Evolutionary conservation across 1,284 basidiomycete species (phyloP).

Genomic region (Anthracocystis panici-leucophaei): DNA sequence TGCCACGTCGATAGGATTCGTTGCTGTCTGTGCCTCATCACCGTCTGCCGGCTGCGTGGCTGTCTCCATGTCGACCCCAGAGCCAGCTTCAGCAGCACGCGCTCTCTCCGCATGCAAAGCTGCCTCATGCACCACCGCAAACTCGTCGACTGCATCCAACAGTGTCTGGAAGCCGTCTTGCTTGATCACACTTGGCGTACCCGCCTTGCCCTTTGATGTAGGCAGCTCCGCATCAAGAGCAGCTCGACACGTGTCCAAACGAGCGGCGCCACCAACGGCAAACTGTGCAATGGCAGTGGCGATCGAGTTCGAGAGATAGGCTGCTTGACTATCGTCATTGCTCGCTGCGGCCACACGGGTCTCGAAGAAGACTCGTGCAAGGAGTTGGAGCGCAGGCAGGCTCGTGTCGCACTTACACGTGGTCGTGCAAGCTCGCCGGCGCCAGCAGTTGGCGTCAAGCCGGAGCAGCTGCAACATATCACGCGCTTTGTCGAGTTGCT

Average conservation of each 20-base stretch:
- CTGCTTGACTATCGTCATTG: constrained; percentile 36
- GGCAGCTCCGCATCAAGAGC: constrained; percentile 23
- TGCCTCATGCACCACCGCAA: constrained; percentile 40
- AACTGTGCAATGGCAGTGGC: constrained; percentile 49
- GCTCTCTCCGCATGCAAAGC: constrained; percentile 17
- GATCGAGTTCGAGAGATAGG: constrained; percentile 52
- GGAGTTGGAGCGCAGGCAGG: constrained; percentile 17
- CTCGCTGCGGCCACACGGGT: constrained; percentile 25
- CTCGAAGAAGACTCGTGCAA: constrained; percentile 37
- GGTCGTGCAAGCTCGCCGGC: constrained; percentile 15
- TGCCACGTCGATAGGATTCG: neutral
- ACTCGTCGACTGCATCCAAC: constrained; percentile 48
- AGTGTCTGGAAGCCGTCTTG: constrained; percentile 26
- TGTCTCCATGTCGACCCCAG: constrained; percentile 75
- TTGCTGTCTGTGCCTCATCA: neutral
- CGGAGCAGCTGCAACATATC: constrained; percentile 17
- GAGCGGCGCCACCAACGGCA: constrained; percentile 23
- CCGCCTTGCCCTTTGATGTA: neutral
- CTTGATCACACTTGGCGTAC: neutral
- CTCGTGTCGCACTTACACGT: constrained; percentile 21
- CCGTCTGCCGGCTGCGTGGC: constrained; percentile 74
- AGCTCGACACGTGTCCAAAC: constrained; percentile 10
- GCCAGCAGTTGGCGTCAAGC: constrained; percentile 24
- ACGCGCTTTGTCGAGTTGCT: constrained; percentile 42
- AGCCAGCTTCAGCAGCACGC: constrained; percentile 84